Evolutionary conservation across 768 basidiomycete species (phyloP).

Genomic region (Lentinula boryana): DNA sequence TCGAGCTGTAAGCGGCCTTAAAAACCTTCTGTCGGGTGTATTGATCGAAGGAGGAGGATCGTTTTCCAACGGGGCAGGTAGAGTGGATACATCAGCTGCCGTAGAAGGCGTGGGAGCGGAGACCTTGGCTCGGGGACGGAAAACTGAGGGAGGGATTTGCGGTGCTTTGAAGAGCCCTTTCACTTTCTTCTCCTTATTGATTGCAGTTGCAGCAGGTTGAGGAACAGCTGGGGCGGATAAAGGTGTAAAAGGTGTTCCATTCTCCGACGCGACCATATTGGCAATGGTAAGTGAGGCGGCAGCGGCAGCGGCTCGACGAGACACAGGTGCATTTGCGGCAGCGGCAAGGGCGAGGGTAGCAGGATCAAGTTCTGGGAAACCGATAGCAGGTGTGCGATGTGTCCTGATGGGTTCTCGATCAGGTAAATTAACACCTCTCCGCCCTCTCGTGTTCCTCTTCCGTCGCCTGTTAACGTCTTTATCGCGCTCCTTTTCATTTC

Average conservation of each 20-base stretch:
- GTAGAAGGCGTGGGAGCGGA: slow-evolving; percentile 60
- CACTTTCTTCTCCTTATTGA: slow-evolving; percentile 59
- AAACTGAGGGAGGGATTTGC: slow-evolving; percentile 42
- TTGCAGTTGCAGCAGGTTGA: slow-evolving; percentile 29
- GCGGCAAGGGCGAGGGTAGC: slow-evolving; percentile 62
- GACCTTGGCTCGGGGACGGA: slow-evolving; percentile 57
- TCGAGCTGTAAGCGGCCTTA: slow-evolving; percentile 49
- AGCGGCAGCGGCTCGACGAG: slow-evolving; percentile 80
- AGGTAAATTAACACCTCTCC: slow-evolving; percentile 77
- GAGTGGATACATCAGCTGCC: slow-evolving; percentile 52
- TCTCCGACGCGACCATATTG: slow-evolving; percentile 89
- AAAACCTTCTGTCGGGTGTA: slow-evolving; percentile 33
- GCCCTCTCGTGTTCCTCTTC: slow-evolving; percentile 77
- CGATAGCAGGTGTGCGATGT: slow-evolving; percentile 82
- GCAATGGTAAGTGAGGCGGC: slow-evolving; percentile 82
- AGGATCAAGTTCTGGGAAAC: slow-evolving; percentile 75
- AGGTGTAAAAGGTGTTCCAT: slow-evolving; percentile 58
- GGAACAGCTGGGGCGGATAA: slow-evolving; percentile 30
- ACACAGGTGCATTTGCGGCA: slow-evolving; percentile 61
- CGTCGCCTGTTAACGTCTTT: slow-evolving; percentile 85
- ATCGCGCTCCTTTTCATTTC: slow-evolving; percentile 88
- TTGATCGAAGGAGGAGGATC: slow-evolving; percentile 45
- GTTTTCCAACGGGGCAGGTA: slow-evolving; percentile 56
- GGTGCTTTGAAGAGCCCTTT: slow-evolving; percentile 76
- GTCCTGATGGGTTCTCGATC: slow-evolving; percentile 93